phyloP scores from a whole-genome alignment of 2,329 filamentous ascomycete species.

The Penicillium sp. region DNA sequence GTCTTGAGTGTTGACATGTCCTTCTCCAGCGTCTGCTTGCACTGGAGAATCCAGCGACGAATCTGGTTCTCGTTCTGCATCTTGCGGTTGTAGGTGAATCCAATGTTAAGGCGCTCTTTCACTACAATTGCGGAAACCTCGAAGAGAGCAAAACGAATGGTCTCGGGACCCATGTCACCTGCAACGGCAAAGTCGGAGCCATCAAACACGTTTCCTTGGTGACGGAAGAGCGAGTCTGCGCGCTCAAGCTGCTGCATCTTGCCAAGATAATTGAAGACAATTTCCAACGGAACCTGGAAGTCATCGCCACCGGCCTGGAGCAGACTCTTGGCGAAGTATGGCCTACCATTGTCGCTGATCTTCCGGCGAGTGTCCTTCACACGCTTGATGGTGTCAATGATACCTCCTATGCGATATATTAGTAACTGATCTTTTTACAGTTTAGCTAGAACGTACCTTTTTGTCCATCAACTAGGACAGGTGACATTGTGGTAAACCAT shows the following conservation, averaged over 20 bases:
- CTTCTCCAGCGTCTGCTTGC: slow-evolving; percentile 37
- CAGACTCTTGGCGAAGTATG: slow-evolving; percentile 38
- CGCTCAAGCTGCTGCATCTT: slow-evolving; percentile 48
- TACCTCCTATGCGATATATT: slow-evolving; percentile 13
- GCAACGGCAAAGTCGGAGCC: slow-evolving; percentile 34
- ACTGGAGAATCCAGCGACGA: slow-evolving; percentile 45
- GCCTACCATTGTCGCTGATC: slow-evolving; percentile 31
- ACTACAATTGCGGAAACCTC: slow-evolving; percentile 54
- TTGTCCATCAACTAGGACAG: slow-evolving; percentile 36
- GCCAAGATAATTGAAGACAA: slow-evolving; percentile 44
- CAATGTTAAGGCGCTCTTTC: slow-evolving; percentile 48
- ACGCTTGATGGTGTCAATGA: slow-evolving; percentile 35
- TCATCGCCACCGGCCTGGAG: slow-evolving; percentile 31
- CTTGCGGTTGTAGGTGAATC: slow-evolving; percentile 51
- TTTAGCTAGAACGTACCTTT: slow-evolving; percentile 21
- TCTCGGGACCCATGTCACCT: slow-evolving; percentile 47
- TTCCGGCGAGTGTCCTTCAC: slow-evolving; percentile 43
- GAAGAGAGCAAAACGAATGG: slow-evolving; percentile 51
- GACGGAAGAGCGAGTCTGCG: slow-evolving; percentile 44
- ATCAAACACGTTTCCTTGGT: slow-evolving; percentile 38
- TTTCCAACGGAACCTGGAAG: slow-evolving; percentile 42
- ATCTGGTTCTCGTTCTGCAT: slow-evolving; percentile 49
- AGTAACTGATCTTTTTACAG: slow-evolving; percentile 4
- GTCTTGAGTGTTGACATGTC: slow-evolving; percentile 26
- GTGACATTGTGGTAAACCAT: slow-evolving; percentile 53